Percentiles rank a stretch among this genome's conserved stretches.
Evolutionary conservation across 106 monocot species (phyloP).

Genomic region (Agapanthus africanus): DNA sequence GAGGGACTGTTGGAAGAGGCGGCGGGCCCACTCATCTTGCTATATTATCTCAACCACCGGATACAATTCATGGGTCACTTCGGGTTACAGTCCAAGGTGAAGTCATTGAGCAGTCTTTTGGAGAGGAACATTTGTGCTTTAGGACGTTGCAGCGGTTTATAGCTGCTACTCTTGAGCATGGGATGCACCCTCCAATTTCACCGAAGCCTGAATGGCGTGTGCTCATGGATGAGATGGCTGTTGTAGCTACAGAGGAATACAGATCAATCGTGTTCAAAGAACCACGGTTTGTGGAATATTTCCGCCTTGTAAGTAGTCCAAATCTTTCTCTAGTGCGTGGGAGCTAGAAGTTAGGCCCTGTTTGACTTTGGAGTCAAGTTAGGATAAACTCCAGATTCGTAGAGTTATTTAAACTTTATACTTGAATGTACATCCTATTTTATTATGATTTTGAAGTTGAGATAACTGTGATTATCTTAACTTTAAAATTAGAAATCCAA

Average conservation of each 20-base stretch:
- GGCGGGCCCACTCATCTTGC: conserved; percentile 82
- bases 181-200: conserved; percentile 23
- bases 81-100: conserved; percentile 23
- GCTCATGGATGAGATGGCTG: conserved; percentile 82
- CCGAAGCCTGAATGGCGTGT: conserved; percentile 29
- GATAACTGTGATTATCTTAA: too few relatives aligned
- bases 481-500: too few relatives aligned
- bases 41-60: conserved; percentile 87
- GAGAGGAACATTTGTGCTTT: conserved; percentile 21
- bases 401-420: too few relatives aligned
- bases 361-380: too few relatives aligned
- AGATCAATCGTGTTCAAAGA: conserved; percentile 82
- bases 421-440: too few relatives aligned
- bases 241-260: conserved; percentile 69
- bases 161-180: conserved; percentile 20
- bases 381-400: too few relatives aligned
- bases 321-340: not conserved
- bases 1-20: conserved; percentile 86
- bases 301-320: conserved; percentile 57
- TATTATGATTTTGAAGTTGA: too few relatives aligned
- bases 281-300: conserved; percentile 93
- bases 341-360: too few relatives aligned
- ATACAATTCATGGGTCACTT: conserved; percentile 68
- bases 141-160: conserved; percentile 19
- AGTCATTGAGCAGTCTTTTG: conserved; percentile 23